Conservation (phyloP, 169 alveolate genomes). For the Besnoitia besnoiti region DNA sequence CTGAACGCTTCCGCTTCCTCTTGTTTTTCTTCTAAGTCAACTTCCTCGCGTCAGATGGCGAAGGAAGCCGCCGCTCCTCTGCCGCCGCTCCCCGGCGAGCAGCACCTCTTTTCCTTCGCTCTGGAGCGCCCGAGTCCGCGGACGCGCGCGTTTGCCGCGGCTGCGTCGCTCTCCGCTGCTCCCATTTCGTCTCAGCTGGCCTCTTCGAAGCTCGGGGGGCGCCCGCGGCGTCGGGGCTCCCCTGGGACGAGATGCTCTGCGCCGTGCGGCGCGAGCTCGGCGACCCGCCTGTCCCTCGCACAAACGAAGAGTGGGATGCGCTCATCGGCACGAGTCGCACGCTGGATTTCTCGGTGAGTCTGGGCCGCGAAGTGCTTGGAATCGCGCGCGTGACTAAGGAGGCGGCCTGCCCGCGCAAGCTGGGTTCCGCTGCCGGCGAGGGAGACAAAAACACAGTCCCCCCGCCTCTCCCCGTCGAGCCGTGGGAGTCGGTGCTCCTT, state of each 20-base stretch:
- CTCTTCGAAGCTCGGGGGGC: neutral
- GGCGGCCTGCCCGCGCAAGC: neutral
- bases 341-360: neutral
- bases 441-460: neutral
- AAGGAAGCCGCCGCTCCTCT: neutral
- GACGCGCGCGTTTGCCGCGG: too few species aligned
- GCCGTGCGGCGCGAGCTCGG: neutral
- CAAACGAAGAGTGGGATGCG: slow-evolving; percentile 21
- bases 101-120: neutral
- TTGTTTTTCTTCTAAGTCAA: too few species aligned
- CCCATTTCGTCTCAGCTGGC: neutral
- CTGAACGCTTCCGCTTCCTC: too few species aligned
- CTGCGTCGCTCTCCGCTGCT: neutral
- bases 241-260: neutral
- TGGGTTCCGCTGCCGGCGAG: neutral
- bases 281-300: slow-evolving; percentile 1
- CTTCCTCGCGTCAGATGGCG: too few species aligned
- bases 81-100: neutral
- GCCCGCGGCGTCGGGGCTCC: neutral
- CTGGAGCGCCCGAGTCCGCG: too few species aligned
- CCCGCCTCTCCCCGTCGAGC: neutral
- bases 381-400: neutral
- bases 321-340: slow-evolving; percentile 34
- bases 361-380: neutral
- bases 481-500: neutral